phyloP scores from a whole-genome alignment of 352 stramenopile genomes.

The Phytophthora cryptogea region DNA sequence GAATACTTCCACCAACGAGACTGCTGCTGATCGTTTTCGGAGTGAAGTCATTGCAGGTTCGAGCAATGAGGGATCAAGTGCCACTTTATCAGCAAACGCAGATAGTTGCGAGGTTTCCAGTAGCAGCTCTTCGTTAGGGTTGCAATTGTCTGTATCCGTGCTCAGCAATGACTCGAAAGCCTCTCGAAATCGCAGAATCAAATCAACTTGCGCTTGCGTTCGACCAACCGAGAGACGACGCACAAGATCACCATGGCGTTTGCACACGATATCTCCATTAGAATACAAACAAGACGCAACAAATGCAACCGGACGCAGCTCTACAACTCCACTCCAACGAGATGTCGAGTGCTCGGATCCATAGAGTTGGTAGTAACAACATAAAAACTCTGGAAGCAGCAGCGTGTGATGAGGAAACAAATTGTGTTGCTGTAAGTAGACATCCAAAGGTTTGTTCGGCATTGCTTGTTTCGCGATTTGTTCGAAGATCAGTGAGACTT shows the following conservation, averaged over 20 bases:
- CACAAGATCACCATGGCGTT: conserved; percentile 60
- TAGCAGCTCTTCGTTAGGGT: conserved; percentile 9
- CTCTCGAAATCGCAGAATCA: conserved; percentile 69
- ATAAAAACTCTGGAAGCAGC: conserved; percentile 64
- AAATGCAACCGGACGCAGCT: conserved; percentile 61
- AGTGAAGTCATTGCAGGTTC: conserved; percentile 46
- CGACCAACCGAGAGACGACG: conserved; percentile 59
- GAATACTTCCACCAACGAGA: conserved; percentile 67
- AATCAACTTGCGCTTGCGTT: conserved; percentile 55
- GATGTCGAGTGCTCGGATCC: conserved; percentile 33
- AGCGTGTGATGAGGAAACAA: conserved; percentile 55
- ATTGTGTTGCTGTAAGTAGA: conserved; percentile 64
- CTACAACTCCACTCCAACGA: conserved; percentile 32
- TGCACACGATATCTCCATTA: conserved; percentile 55
- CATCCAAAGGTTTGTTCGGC: conserved; percentile 54
- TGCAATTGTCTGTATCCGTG: conserved; percentile 13
- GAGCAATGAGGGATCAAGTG: conserved; percentile 42
- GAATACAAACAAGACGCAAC: conserved; percentile 72
- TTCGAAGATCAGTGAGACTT: conserved; percentile 47
- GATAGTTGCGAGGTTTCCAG: conserved; percentile 51
- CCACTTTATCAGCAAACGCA: conserved; percentile 49
- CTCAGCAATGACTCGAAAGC: conserved; percentile 53
- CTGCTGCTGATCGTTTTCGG: conserved; percentile 46
- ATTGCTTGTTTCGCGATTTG: conserved; percentile 39
- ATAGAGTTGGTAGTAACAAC: conserved; percentile 74